Percentiles rank a stretch among this genome's conserved stretches.
phyloP scores from a whole-genome alignment of 2,329 filamentous ascomycete genomes.

The Moelleriella libera region DNA sequence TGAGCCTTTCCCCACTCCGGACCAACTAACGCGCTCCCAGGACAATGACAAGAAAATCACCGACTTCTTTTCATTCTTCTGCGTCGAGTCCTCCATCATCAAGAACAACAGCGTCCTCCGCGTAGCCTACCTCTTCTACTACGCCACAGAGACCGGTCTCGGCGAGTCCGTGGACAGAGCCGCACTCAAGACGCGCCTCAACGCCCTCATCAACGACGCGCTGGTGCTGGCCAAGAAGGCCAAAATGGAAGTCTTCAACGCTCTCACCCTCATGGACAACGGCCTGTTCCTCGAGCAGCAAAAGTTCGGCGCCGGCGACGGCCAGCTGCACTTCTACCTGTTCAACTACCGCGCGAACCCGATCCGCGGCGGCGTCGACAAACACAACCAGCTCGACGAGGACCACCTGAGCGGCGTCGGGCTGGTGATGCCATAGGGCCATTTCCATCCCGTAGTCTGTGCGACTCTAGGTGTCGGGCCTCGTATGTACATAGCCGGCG shows the following conservation, averaged over 20 bases:
- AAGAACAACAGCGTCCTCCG: constrained; percentile 65
- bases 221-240: constrained; percentile 72
- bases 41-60: constrained; percentile 65
- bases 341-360: constrained; percentile 89
- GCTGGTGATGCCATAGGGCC: constrained; percentile 53
- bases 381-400: constrained; percentile 63
- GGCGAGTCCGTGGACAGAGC: constrained; percentile 33
- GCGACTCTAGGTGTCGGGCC: too few species aligned
- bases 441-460: too few species aligned
- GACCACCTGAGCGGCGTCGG: constrained; percentile 75
- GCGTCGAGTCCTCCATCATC: constrained; percentile 85
- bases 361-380: constrained; percentile 76
- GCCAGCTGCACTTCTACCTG: constrained; percentile 89
- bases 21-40: constrained; percentile 12
- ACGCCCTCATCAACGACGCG: constrained; percentile 68
- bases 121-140: constrained; percentile 96
- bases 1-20: background rate
- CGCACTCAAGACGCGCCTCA: constrained; percentile 65
- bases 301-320: constrained; percentile 89
- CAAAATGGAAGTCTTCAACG: constrained; percentile 94
- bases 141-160: constrained; percentile 73
- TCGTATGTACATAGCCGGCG: too few species aligned
- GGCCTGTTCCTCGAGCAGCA: constrained; percentile 84
- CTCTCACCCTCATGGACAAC: constrained; percentile 86
- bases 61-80: constrained; percentile 96